These are phyloP conservation scores for Cordyceps militaris DNA, from an alignment of 2,329 filamentous ascomycete genomes.

Conservation along the genomic window DNA sequence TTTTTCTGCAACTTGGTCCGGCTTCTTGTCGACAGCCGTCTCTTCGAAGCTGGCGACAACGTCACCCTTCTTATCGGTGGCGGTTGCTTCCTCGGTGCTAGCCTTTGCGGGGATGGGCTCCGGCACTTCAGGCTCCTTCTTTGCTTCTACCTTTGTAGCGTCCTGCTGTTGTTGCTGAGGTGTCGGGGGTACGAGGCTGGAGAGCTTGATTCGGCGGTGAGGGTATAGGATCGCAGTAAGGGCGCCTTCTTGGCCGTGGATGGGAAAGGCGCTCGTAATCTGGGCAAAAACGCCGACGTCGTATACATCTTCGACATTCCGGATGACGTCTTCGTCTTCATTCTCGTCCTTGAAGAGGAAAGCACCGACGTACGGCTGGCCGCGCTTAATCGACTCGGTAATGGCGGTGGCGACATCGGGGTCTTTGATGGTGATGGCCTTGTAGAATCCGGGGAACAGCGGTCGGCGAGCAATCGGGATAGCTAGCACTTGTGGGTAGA, in stretches of 20 bases:
- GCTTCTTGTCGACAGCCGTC: slow-evolving; percentile 54
- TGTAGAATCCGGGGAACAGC: slow-evolving; percentile 96
- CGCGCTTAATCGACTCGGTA: slow-evolving; percentile 91
- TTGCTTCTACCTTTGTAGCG: slow-evolving; percentile 42
- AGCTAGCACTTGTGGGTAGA: slow-evolving; percentile 95
- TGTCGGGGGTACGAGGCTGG: slow-evolving; percentile 66
- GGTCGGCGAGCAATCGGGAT: slow-evolving; percentile 92
- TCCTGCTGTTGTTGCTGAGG: background rate
- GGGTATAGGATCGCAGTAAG: slow-evolving; percentile 94
- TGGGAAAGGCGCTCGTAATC: slow-evolving; percentile 91
- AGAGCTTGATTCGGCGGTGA: slow-evolving; percentile 87
- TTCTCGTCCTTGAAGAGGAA: slow-evolving; percentile 97
- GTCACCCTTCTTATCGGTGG: slow-evolving; percentile 73
- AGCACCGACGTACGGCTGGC: slow-evolving; percentile 93
- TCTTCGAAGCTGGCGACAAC: slow-evolving; percentile 98
- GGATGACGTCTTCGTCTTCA: slow-evolving; percentile 88
- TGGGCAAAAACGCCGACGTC: slow-evolving; percentile 96
- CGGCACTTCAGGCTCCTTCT: slow-evolving; percentile 42
- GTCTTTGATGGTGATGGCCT: slow-evolving; percentile 93
- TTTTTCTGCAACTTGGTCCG: slow-evolving; percentile 42
- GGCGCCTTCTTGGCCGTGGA: slow-evolving; percentile 74
- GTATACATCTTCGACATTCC: slow-evolving; percentile 83
- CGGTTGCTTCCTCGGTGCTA: slow-evolving; percentile 40
- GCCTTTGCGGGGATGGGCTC: slow-evolving; percentile 53
- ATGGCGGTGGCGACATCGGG: slow-evolving; percentile 87